Conservation (phyloP, 1,284 basidiomycete species). For the Cerioporus squamosus region DNA sequence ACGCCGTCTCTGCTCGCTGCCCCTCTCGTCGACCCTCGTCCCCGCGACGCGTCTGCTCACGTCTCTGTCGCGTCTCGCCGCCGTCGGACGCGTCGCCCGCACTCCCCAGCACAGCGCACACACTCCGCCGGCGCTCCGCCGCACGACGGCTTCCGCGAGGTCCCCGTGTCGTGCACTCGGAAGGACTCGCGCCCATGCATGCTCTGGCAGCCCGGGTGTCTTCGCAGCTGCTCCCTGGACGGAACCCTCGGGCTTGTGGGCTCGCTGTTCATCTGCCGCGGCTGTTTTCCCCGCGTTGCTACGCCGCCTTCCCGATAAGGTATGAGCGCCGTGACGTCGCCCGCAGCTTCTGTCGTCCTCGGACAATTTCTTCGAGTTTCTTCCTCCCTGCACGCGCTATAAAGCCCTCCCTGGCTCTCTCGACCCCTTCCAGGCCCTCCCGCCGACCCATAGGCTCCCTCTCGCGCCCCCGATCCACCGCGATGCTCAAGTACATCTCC, state of each 20-base stretch:
- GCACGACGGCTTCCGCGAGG: not conserved
- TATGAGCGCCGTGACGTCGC: conserved; percentile 9
- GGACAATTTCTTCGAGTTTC: conserved; percentile 2
- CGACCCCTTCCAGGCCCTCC: not conserved
- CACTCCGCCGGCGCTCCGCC: conserved; percentile 8
- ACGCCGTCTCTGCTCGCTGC: too few species aligned
- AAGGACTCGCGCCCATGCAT: not conserved
- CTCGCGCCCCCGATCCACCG: conserved; percentile 1
- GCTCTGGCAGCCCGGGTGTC: too few species aligned
- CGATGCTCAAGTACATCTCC: conserved; percentile 35
- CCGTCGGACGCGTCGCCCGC: not conserved
- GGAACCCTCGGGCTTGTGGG: not conserved
- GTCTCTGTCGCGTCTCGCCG: not conserved
- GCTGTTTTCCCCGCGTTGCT: conserved; percentile 10
- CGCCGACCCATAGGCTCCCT: not conserved
- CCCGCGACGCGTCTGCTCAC: not conserved
- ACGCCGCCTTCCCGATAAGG: conserved; percentile 18
- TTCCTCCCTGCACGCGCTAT: not conserved
- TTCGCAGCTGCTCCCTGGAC: too few species aligned
- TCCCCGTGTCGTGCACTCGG: not conserved
- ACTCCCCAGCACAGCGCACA: not conserved
- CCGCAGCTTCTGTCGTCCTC: conserved; percentile 14
- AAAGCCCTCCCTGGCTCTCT: not conserved
- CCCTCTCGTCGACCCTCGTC: not conserved
- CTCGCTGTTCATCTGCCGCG: not conserved